A percentile compares a stretch with the other conserved stretches of the same genome.
phyloP scores from a whole-genome alignment of 257 asterid species.

The Apocynum venetum region DNA sequence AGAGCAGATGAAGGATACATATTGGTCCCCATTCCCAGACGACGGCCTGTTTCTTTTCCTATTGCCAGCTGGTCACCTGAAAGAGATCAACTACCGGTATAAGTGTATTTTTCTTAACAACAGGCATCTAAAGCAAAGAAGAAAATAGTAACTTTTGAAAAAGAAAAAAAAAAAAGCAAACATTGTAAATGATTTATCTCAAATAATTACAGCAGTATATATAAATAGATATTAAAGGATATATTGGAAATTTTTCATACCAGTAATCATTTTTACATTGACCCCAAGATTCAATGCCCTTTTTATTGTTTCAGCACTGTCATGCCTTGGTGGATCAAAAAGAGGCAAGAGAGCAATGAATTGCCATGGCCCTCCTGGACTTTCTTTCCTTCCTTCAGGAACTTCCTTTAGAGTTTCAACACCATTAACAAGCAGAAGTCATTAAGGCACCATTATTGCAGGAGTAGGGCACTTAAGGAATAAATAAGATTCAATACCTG shows the following conservation, averaged over 20 bases:
- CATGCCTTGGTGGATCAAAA: slow-evolving; percentile 93
- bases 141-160: not conserved
- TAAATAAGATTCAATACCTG: slow-evolving; percentile 42
- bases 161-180: not conserved
- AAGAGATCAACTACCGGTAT: not conserved
- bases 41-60: slow-evolving; percentile 74
- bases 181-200: not conserved
- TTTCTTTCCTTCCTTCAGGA: slow-evolving; percentile 76
- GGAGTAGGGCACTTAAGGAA: not conserved
- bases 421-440: not conserved
- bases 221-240: not conserved
- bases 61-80: slow-evolving; percentile 82
- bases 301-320: slow-evolving; percentile 87
- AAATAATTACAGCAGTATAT: not conserved
- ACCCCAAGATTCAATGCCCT: slow-evolving; percentile 90
- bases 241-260: slow-evolving; percentile 21
- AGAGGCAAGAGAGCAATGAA: slow-evolving; percentile 91
- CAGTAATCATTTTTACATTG: slow-evolving; percentile 92
- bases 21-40: slow-evolving; percentile 88
- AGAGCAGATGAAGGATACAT: slow-evolving; percentile 84
- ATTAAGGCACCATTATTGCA: not conserved
- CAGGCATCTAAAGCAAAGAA: not conserved
- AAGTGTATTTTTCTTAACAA: not conserved
- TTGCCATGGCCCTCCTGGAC: slow-evolving; percentile 90
- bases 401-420: slow-evolving; percentile 49